Evolutionary conservation across 139 green algal species (phyloP).

Genomic region (Chlorella vulgaris): DNA sequence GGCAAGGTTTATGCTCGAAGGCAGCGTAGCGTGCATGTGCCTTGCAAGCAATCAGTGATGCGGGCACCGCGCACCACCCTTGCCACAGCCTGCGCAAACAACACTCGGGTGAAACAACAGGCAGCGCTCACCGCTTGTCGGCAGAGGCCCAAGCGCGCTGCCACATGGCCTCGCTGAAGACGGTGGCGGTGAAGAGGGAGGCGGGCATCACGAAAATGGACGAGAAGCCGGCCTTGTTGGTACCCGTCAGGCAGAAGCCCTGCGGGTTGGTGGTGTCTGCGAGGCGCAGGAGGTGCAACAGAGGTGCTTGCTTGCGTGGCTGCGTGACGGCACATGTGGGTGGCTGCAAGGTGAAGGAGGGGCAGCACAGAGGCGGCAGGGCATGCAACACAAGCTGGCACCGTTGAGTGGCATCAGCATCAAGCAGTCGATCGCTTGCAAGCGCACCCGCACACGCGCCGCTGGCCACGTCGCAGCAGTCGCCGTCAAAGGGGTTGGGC

Average conservation of each 20-base stretch:
- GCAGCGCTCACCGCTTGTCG: slow-evolving; percentile 67
- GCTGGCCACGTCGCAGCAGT: slow-evolving; percentile 31
- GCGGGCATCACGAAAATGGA: slow-evolving; percentile 74
- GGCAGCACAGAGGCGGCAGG: background rate
- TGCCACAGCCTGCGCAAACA: background rate
- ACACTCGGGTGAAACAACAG: background rate
- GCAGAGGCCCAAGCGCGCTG: slow-evolving; percentile 58
- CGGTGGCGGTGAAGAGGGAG: slow-evolving; percentile 71
- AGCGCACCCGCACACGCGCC: slow-evolving; percentile 1
- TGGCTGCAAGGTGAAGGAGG: background rate
- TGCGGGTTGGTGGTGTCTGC: slow-evolving; percentile 3
- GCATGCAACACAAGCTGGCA: background rate
- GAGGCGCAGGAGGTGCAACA: too few species aligned
- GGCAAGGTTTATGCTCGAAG: too few species aligned
- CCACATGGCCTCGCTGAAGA: slow-evolving; percentile 87
- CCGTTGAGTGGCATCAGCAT: too few species aligned
- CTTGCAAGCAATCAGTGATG: too few species aligned
- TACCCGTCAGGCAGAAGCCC: slow-evolving; percentile 21
- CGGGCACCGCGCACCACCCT: background rate
- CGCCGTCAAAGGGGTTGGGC: slow-evolving; percentile 54
- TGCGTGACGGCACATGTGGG: background rate
- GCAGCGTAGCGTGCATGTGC: too few species aligned
- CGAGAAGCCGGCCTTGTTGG: slow-evolving; percentile 56
- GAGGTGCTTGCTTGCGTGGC: background rate
- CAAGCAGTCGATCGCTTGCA: too few species aligned